Base-by-base conservation (phyloP, 306 rosid genomes). In the Lablab purpureus region DNA sequence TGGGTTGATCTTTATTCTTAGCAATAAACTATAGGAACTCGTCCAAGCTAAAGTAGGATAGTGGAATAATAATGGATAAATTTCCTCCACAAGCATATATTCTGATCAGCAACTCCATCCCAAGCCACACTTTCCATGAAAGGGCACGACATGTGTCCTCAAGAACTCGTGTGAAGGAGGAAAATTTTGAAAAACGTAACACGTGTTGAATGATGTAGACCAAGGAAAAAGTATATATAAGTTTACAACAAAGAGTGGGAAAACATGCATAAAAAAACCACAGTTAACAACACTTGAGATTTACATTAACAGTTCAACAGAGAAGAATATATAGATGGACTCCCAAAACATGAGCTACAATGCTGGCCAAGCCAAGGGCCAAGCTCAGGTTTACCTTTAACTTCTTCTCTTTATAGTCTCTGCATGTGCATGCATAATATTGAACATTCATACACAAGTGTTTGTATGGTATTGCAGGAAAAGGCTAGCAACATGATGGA, bases 361-460 rank as follows among this genome's bases (percentile, higher is more conserved):
- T 8, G 92, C 84, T 15, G 95, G 92, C 7, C 85, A 84, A 82
- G 85, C 95, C 84, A 75, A 88, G 81, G 91, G 92, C 79, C 88
- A 83, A 81, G 49, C 89, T 43, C 55, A 90, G 89, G 94, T 88
- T 2, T 64, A 3, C 30, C 5, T 30, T 43, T 11, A 8, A 6
- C 21, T n/a, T 21, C 5, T 22, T 21, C 9, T 36, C 19, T 17
- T 2, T 13, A 0, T 34, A 34, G 2, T 7, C 10, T 46, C 0
- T 30, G 23, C 1, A 46, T 69, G 9, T 49, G 27, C 17, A 43
- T 43, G 49, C 49, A 3, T 43, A 37, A 41, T 4, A 9, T 68
- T 69, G 8, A 68, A 22, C 28, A 78, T 5, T 2, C 7, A 47
- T 1, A 2, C 0, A 79, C 8, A 80, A 49, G 21, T 28, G 5